These are phyloP conservation scores for Daedaleopsis nitida DNA, from an alignment of 768 basidiomycete species.

Conservation along the genomic window DNA sequence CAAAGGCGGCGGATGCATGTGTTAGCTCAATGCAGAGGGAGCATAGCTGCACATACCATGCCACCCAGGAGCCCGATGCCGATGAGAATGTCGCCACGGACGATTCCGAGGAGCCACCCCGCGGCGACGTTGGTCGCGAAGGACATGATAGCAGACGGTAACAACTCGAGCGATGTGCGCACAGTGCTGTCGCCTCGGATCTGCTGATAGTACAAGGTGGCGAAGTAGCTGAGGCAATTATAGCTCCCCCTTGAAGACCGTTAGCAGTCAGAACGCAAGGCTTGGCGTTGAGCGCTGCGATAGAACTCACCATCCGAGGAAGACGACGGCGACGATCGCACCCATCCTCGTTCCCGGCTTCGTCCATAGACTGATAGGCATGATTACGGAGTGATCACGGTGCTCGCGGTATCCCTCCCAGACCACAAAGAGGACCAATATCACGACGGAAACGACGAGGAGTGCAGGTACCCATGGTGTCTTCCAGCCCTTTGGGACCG, in stretches of 20 bases:
- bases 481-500: slow-evolving; percentile 34
- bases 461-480: slow-evolving; percentile 36
- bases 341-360: slow-evolving; percentile 34
- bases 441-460: slow-evolving; percentile 29
- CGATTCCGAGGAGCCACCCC: slow-evolving; percentile 25
- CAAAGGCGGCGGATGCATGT: neutral
- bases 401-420: slow-evolving; percentile 36
- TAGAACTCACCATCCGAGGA: slow-evolving; percentile 34
- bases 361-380: slow-evolving; percentile 37
- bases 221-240: slow-evolving; percentile 36
- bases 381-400: slow-evolving; percentile 29
- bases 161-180: slow-evolving; percentile 34
- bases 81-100: slow-evolving; percentile 34
- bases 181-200: slow-evolving; percentile 32
- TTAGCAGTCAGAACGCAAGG: no score
- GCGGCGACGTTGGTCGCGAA: slow-evolving; percentile 21
- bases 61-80: slow-evolving; percentile 26
- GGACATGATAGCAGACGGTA: slow-evolving; percentile 37
- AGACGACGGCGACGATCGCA: slow-evolving; percentile 31
- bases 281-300: no score
- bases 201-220: slow-evolving; percentile 37
- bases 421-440: slow-evolving; percentile 30
- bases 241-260: slow-evolving; percentile 19
- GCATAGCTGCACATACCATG: slow-evolving; percentile 33
- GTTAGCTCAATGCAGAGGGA: no score